Evolutionary conservation across 305 asterid species (phyloP).

Genomic region (Withania somnifera): DNA sequence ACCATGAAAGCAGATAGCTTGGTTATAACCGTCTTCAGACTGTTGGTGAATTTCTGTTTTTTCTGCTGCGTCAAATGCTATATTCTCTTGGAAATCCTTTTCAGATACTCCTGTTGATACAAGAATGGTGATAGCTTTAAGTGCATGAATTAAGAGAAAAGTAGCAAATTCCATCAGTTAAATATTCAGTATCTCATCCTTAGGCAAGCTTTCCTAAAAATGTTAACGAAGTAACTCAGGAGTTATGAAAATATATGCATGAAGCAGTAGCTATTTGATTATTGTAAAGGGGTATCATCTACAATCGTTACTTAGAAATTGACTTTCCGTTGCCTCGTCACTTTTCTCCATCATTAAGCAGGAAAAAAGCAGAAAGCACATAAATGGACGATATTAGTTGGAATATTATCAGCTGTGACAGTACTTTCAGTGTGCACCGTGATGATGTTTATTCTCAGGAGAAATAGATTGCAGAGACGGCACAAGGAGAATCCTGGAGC

Average conservation of each 20-base stretch:
- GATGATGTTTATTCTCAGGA: constrained; percentile 30
- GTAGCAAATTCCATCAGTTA: neutral
- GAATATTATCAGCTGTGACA: constrained; percentile 41
- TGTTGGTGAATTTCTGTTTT: neutral
- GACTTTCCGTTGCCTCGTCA: neutral
- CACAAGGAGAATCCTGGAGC: constrained; percentile 29
- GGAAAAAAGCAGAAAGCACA: constrained; percentile 14
- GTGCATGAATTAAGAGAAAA: neutral
- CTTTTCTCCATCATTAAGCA: neutral
- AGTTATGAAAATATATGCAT: neutral
- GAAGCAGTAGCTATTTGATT: neutral
- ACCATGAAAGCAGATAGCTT: neutral
- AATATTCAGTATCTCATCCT: neutral
- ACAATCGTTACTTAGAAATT: neutral
- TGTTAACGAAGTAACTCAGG: neutral
- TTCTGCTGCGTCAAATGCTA: neutral
- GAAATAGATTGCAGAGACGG: constrained; percentile 15
- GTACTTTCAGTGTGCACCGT: constrained; percentile 38
- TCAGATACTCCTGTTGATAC: neutral
- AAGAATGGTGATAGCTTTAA: neutral
- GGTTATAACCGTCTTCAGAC: too few species aligned
- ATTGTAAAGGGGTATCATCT: neutral
- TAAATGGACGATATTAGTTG: constrained; percentile 38
- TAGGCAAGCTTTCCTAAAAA: neutral
- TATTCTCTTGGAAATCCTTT: neutral